phyloP scores from a whole-genome alignment of 1,139 yeast genomes.

The Sugiyamaella neomexicana region DNA sequence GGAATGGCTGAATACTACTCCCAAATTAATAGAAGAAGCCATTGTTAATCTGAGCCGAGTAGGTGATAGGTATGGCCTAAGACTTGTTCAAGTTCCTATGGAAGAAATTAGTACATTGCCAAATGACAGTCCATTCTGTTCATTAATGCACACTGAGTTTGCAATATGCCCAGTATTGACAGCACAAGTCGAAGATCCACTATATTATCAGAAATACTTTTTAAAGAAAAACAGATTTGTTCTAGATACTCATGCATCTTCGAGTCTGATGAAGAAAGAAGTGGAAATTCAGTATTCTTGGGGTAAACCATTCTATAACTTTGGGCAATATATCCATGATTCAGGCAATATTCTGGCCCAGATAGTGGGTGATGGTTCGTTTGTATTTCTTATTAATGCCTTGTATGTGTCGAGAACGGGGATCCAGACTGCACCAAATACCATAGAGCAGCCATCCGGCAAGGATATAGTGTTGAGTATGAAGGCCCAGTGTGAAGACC shows the following conservation, averaged over 20 bases:
- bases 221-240: conserved; percentile 71
- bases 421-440: conserved; percentile 5
- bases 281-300: conserved; percentile 72
- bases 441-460: conserved; percentile 1
- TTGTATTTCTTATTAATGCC: conserved; percentile 53
- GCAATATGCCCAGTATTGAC: conserved; percentile 5
- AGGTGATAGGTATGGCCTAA: conserved; percentile 83
- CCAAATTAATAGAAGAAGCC: conserved; percentile 86
- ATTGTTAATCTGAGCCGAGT: conserved; percentile 76
- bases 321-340: conserved; percentile 84
- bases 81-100: conserved; percentile 91
- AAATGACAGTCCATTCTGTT: conserved; percentile 78
- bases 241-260: conserved; percentile 71
- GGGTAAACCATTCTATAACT: conserved; percentile 83
- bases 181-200: conserved; percentile 44
- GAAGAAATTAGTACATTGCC: conserved; percentile 80
- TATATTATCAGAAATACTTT: conserved; percentile 62
- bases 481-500: conserved; percentile 13
- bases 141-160: conserved; percentile 57
- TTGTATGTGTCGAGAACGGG: conserved; percentile 38
- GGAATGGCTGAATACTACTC: conserved; percentile 92
- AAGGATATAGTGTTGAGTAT: conserved; percentile 9
- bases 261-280: conserved; percentile 33
- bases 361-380: conserved; percentile 74
- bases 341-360: conserved; percentile 92